Evolutionary conservation across 306 rosid genomes (phyloP).

Genomic region (Inga leiocalycina): DNA sequence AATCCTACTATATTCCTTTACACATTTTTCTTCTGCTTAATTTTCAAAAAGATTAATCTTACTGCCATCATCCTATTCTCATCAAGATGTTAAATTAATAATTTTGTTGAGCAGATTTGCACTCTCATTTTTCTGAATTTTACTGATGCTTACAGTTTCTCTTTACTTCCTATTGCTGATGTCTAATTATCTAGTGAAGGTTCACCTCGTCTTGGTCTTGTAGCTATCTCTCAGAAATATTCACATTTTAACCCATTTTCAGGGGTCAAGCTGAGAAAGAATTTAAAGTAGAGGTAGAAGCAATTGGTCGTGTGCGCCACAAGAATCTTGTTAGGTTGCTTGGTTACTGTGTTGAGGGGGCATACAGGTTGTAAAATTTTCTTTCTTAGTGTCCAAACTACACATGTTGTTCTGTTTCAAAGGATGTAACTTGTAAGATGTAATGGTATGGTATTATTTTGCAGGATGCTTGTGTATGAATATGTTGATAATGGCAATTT

Average conservation of each 20-base stretch:
- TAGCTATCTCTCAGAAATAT: constrained; percentile 6
- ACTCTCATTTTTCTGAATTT: constrained; percentile 17
- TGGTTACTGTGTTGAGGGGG: constrained; percentile 99
- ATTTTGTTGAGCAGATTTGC: constrained; percentile 16
- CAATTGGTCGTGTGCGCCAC: constrained; percentile 94
- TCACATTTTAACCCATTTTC: constrained; percentile 29
- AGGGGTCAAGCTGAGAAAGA: constrained; percentile 99
- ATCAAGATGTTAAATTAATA: not conserved
- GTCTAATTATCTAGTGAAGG: not conserved
- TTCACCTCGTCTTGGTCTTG: constrained; percentile 26
- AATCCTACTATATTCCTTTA: not conserved
- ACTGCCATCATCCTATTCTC: no score
- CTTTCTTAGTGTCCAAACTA: constrained; percentile 17
- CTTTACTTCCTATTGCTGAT: not conserved
- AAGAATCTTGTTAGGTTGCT: constrained; percentile 97
- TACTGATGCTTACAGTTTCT: not conserved
- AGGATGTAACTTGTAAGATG: constrained; percentile 21
- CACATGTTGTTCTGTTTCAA: constrained; percentile 11
- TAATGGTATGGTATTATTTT: constrained; percentile 27
- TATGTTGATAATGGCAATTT: constrained; percentile 92
- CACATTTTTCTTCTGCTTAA: not conserved
- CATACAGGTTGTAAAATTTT: constrained; percentile 66
- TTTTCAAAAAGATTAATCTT: not conserved
- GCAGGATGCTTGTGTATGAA: constrained; percentile 98
- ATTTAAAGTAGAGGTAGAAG: constrained; percentile 94